These are phyloP conservation scores for Diaporthe sp. DNA, from an alignment of 2,329 filamentous ascomycete species.

Conservation along the genomic window DNA sequence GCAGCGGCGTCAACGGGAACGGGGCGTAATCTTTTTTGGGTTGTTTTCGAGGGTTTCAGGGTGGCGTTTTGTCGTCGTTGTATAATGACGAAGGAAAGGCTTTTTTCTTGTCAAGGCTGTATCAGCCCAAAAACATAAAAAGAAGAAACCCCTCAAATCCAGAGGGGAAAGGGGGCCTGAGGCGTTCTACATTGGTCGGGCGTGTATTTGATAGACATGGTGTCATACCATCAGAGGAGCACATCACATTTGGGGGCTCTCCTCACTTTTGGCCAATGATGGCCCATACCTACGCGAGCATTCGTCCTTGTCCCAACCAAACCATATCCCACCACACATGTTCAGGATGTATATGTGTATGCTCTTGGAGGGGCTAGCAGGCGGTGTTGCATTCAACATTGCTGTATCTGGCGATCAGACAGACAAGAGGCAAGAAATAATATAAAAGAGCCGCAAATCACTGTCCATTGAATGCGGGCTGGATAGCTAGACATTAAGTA, in stretches of 20 bases:
- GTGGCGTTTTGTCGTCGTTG: neutral
- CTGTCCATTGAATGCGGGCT: conserved; percentile 11
- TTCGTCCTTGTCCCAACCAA: neutral
- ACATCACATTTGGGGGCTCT: conserved; percentile 21
- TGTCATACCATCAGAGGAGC: conserved; percentile 20
- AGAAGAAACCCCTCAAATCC: neutral
- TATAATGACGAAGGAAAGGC: neutral
- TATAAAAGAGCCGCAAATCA: conserved; percentile 8
- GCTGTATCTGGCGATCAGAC: no score
- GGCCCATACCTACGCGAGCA: neutral
- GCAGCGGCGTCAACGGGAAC: conserved; percentile 30
- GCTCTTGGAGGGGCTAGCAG: neutral
- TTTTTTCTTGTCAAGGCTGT: neutral
- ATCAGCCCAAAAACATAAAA: neutral
- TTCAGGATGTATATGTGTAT: neutral
- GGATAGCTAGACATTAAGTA: conserved; percentile 24
- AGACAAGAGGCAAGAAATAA: neutral
- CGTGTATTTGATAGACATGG: conserved; percentile 26
- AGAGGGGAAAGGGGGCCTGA: neutral
- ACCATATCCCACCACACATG: neutral
- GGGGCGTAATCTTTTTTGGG: neutral
- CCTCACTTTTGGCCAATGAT: neutral
- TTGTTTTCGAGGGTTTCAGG: neutral
- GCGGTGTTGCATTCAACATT: neutral
- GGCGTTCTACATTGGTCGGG: conserved; percentile 25